phyloP scores from a whole-genome alignment of 1,284 basidiomycete species.

The Cryptococcus wingfieldii region DNA sequence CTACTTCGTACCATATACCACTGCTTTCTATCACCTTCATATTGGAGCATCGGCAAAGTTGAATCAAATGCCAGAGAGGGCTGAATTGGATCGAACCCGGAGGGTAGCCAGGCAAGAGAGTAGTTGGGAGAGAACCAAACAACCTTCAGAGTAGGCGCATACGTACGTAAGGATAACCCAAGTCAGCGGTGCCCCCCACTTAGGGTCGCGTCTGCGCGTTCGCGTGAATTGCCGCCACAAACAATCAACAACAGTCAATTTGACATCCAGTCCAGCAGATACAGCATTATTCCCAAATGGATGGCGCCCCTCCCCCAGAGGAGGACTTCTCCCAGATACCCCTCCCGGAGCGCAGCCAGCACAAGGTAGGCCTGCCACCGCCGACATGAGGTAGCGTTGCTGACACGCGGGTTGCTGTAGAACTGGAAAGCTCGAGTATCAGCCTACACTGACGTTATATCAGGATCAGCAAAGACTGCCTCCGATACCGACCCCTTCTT shows the following conservation, averaged over 20 bases:
- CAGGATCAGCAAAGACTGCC: slow-evolving; percentile 77
- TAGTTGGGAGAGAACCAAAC: too few species aligned
- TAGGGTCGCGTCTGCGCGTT: too few species aligned
- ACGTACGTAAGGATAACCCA: too few species aligned
- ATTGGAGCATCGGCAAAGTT: too few species aligned
- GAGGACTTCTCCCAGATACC: slow-evolving; percentile 86
- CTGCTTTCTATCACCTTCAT: too few species aligned
- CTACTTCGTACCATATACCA: neutral
- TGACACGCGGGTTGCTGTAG: slow-evolving; percentile 32
- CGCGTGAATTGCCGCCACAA: neutral
- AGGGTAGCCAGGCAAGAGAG: too few species aligned
- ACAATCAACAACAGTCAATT: neutral
- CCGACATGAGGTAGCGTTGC: neutral
- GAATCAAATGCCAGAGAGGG: too few species aligned
- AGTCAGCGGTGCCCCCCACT: too few species aligned
- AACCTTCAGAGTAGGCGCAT: too few species aligned
- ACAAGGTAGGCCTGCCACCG: slow-evolving; percentile 57
- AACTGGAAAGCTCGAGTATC: slow-evolving; percentile 97
- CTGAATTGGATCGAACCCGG: too few species aligned
- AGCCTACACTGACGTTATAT: slow-evolving; percentile 84
- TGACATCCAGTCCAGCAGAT: too few species aligned
- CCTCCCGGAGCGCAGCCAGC: slow-evolving; percentile 74
- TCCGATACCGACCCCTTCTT: slow-evolving; percentile 94
- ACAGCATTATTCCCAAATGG: slow-evolving; percentile 55
- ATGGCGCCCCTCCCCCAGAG: slow-evolving; percentile 81